Conservation (phyloP, 2,329 filamentous ascomycete species). For the Calonectria hongkongensis region DNA sequence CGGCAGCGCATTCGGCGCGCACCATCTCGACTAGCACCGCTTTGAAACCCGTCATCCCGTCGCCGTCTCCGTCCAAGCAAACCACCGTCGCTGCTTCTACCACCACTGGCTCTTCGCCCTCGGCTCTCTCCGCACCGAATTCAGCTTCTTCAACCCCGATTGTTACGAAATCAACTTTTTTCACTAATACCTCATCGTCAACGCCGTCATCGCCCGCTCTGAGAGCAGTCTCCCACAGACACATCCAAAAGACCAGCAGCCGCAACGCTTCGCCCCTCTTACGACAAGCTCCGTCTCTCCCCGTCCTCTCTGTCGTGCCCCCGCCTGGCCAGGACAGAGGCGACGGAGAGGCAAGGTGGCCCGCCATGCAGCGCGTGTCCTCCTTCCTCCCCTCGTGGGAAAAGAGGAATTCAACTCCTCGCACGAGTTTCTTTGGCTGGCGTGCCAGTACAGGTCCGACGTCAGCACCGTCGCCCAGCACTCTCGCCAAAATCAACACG, state of each 20-base stretch:
- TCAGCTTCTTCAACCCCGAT: slow-evolving; percentile 49
- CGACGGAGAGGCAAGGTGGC: slow-evolving; percentile 60
- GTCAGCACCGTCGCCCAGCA: slow-evolving; percentile 46
- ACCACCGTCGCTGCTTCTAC: slow-evolving; percentile 46
- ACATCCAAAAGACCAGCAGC: slow-evolving; percentile 41
- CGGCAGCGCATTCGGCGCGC: slow-evolving; percentile 26
- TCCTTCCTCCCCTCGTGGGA: slow-evolving; percentile 67
- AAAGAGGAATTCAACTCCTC: slow-evolving; percentile 62
- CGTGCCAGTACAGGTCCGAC: slow-evolving; percentile 65
- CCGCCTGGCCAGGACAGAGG: slow-evolving; percentile 58
- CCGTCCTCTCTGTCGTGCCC: slow-evolving; percentile 58
- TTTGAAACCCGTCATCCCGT: slow-evolving; percentile 50
- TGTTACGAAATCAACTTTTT: slow-evolving; percentile 44
- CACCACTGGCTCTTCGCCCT: slow-evolving; percentile 44
- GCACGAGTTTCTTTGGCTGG: slow-evolving; percentile 64
- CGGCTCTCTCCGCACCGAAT: slow-evolving; percentile 39
- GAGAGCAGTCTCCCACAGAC: slow-evolving; percentile 47
- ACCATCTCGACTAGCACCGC: slow-evolving; percentile 43
- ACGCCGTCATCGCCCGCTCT: slow-evolving; percentile 31
- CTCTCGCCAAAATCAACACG: slow-evolving; percentile 60
- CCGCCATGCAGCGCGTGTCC: slow-evolving; percentile 66
- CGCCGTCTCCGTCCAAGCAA: slow-evolving; percentile 46
- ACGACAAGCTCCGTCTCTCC: slow-evolving; percentile 38
- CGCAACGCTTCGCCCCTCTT: slow-evolving; percentile 39
- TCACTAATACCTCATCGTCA: slow-evolving; percentile 31